These are phyloP conservation scores for Medicago arabica DNA, from an alignment of 306 rosid genomes.

Conservation along the genomic window DNA sequence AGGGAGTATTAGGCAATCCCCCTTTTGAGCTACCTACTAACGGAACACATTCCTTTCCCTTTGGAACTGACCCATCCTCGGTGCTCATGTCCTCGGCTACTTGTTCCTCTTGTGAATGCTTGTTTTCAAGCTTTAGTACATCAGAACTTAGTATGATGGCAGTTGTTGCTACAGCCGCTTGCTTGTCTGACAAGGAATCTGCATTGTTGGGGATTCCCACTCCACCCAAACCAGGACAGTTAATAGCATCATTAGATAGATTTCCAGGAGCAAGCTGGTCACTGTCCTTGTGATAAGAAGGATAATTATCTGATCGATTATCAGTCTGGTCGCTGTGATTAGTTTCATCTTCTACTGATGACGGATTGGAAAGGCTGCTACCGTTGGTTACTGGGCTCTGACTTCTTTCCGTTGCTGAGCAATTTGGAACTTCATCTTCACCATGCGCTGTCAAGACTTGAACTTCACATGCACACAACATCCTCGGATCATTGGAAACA, in stretches of 20 bases:
- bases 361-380: constrained; percentile 94
- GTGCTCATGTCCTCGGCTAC: constrained; percentile 66
- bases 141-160: constrained; percentile 53
- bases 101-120: constrained; percentile 57
- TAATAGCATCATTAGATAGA: constrained; percentile 54
- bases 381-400: constrained; percentile 87
- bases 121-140: constrained; percentile 53
- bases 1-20: constrained; percentile 84
- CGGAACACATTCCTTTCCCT: constrained; percentile 69
- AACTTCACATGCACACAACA: constrained; percentile 59
- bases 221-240: constrained; percentile 48
- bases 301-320: constrained; percentile 62
- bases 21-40: constrained; percentile 61
- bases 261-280: constrained; percentile 53
- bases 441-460: constrained; percentile 62
- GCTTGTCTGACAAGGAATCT: constrained; percentile 69
- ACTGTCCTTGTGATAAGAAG: constrained; percentile 56
- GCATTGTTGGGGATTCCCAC: constrained; percentile 51
- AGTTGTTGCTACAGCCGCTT: constrained; percentile 45
- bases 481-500: constrained; percentile 51
- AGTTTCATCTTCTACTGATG: constrained; percentile 93
- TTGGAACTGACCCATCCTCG: constrained; percentile 60
- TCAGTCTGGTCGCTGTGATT: constrained; percentile 68
- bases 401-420: constrained; percentile 73
- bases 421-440: constrained; percentile 63